Percentiles rank a stretch among this genome's conserved stretches.
phyloP scores from a whole-genome alignment of 768 basidiomycete species.

The Suillus cothurnatus region DNA sequence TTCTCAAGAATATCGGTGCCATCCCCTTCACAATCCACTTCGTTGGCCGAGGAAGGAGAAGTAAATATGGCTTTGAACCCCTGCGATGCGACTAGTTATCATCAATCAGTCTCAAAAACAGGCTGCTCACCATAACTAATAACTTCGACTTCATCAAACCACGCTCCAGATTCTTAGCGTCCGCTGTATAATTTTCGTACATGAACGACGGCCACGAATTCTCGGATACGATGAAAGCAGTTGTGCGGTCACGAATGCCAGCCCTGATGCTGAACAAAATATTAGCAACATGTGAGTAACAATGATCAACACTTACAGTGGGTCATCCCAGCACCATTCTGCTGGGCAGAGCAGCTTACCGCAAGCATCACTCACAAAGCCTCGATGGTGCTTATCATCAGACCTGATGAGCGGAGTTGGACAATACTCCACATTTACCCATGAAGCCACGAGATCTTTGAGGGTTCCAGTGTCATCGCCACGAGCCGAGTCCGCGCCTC shows the following conservation, averaged over 20 bases:
- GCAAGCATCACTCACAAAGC: neutral
- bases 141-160: neutral
- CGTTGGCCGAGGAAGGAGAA: conserved; percentile 16
- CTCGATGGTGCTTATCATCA: neutral
- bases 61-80: conserved; percentile 20
- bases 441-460: neutral
- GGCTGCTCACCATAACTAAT: neutral
- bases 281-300: no score
- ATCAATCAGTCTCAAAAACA: neutral
- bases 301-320: no score
- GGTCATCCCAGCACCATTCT: no score
- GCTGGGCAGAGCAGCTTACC: no score
- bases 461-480: neutral
- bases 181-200: neutral
- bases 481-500: neutral
- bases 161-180: neutral
- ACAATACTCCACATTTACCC: neutral
- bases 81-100: neutral
- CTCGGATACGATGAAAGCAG: no score
- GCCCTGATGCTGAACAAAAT: neutral
- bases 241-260: neutral
- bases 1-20: neutral
- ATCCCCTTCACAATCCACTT: neutral
- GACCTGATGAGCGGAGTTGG: neutral
- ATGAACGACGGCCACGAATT: no score